Conservation (phyloP, 2,329 filamentous ascomycete species). For the Bretziella fagacearum region DNA sequence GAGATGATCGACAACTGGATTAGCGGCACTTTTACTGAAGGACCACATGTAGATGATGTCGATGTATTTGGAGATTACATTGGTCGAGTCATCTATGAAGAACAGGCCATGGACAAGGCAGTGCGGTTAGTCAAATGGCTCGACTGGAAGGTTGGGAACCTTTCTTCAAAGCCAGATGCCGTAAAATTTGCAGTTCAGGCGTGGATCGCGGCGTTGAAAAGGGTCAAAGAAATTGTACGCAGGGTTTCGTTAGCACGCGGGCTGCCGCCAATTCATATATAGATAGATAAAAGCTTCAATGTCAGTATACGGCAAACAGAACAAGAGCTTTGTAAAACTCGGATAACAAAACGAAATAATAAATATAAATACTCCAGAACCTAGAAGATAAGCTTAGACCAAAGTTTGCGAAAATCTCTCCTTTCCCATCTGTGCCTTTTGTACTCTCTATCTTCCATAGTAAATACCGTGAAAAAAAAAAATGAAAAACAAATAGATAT, state of each 20-base stretch:
- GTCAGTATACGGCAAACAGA: too few species aligned
- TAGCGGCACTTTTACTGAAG: conserved; percentile 44
- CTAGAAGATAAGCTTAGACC: too few species aligned
- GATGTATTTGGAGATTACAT: conserved; percentile 59
- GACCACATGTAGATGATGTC: conserved; percentile 66
- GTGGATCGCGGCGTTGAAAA: conserved; percentile 31
- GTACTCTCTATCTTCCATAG: not conserved
- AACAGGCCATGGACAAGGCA: conserved; percentile 62
- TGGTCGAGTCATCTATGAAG: conserved; percentile 51
- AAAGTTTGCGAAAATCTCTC: too few species aligned
- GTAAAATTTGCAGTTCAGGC: conserved; percentile 11
- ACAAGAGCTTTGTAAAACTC: too few species aligned
- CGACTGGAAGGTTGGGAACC: conserved; percentile 29
- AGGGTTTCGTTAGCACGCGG: too few species aligned
- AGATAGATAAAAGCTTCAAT: too few species aligned
- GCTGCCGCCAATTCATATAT: too few species aligned
- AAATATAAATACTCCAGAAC: too few species aligned
- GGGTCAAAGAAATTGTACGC: conserved; percentile 19
- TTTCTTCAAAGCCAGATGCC: not conserved
- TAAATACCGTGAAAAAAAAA: not conserved
- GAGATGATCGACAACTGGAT: conserved; percentile 65
- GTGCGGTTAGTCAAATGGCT: conserved; percentile 54
- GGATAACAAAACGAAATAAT: too few species aligned
- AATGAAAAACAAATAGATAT: not conserved
- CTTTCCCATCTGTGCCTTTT: too few species aligned